phyloP scores from a whole-genome alignment of 164 flowering plant species.

The Chloranthus sessilifolius region DNA sequence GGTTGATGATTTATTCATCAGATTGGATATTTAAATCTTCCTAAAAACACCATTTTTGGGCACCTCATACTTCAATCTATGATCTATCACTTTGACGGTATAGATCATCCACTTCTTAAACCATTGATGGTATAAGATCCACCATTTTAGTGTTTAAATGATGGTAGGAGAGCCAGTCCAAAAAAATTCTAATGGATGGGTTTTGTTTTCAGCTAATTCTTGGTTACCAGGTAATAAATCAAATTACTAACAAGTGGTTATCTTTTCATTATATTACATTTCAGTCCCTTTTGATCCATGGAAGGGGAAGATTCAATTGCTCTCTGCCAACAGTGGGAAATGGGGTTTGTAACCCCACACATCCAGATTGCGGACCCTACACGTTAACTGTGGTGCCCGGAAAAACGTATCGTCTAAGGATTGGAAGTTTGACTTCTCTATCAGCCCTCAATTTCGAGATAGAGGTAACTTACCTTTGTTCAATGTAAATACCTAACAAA shows the following conservation, averaged over 20 bases:
- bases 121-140: no score
- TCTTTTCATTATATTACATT: conserved; percentile 1
- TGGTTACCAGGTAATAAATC: neutral
- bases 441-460: conserved; percentile 78
- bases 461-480: conserved; percentile 35
- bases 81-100: no score
- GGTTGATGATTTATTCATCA: no score
- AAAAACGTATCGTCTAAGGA: conserved; percentile 66
- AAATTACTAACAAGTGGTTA: no score
- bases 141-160: no score
- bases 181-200: no score
- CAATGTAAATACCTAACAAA: neutral
- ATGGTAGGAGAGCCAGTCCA: no score
- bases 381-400: conserved; percentile 59
- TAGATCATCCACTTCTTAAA: no score
- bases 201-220: no score
- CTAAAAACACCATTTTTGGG: no score
- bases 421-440: conserved; percentile 63
- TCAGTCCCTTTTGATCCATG: conserved; percentile 86
- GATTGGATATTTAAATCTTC: no score
- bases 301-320: conserved; percentile 75
- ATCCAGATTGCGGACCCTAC: conserved; percentile 61
- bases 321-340: conserved; percentile 19
- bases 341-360: conserved; percentile 46
- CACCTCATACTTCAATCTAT: no score